phyloP scores from a whole-genome alignment of 305 asterid genomes.

The Solanum aculeatissimum region DNA sequence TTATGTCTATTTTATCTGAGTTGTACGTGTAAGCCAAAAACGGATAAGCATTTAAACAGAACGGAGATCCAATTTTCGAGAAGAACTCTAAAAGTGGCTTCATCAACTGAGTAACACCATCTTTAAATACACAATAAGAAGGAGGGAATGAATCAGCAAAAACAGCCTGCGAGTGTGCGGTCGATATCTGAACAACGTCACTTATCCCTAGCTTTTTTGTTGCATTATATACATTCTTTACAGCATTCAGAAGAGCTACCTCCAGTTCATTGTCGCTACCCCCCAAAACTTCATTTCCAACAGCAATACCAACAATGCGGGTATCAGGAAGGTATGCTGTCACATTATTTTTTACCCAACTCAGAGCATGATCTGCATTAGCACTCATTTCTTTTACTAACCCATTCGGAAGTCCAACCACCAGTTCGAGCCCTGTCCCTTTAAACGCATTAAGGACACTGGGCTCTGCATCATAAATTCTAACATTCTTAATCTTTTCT shows the following conservation, averaged over 20 bases:
- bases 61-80: conserved; percentile 68
- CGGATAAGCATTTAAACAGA: conserved; percentile 88
- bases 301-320: conserved; percentile 76
- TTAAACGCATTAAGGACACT: conserved; percentile 73
- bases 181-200: conserved; percentile 47
- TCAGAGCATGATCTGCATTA: conserved; percentile 58
- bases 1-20: conserved; percentile 55
- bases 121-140: conserved; percentile 74
- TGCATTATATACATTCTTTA: conserved; percentile 67
- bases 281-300: conserved; percentile 85
- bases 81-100: conserved; percentile 80
- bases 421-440: conserved; percentile 81
- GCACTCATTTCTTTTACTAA: conserved; percentile 55
- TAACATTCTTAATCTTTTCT: conserved; percentile 79
- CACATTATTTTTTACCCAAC: conserved; percentile 87
- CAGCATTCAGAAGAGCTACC: conserved; percentile 55
- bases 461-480: conserved; percentile 76
- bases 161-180: conserved; percentile 78
- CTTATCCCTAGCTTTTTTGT: conserved; percentile 50
- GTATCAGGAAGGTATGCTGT: conserved; percentile 75
- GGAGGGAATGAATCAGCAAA: conserved; percentile 83
- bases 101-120: conserved; percentile 59
- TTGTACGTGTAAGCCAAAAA: conserved; percentile 72
- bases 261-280: conserved; percentile 43
- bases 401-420: conserved; percentile 70